Percentiles rank a stretch among this genome's conserved stretches.
Evolutionary conservation across 2,329 filamentous ascomycete species (phyloP).

Genomic region (Grosmannia serpens): DNA sequence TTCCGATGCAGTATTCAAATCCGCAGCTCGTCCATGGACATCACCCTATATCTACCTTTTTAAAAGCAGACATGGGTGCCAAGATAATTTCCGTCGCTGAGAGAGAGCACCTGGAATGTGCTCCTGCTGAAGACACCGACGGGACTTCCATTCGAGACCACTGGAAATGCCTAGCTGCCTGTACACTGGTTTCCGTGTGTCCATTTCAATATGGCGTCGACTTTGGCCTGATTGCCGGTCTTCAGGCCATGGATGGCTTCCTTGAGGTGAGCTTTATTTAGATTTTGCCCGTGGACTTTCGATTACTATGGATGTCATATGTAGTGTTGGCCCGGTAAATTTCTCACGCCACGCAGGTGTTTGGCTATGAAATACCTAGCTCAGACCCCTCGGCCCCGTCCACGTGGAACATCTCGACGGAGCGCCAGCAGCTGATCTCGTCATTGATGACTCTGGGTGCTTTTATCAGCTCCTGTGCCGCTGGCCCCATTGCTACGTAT

Average conservation of each 20-base stretch:
- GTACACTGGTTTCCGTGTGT: constrained; percentile 34
- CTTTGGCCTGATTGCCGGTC: constrained; percentile 37
- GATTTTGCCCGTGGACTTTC: not conserved
- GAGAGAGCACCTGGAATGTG: constrained; percentile 1
- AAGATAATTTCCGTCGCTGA: not conserved
- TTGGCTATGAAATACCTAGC: constrained; percentile 22
- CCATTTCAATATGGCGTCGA: constrained; percentile 41
- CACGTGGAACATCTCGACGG: constrained; percentile 33
- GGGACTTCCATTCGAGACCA: constrained; percentile 16
- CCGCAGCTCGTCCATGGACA: no score
- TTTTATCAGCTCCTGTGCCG: constrained; percentile 30
- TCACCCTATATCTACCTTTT: not conserved
- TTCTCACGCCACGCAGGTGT: constrained; percentile 17
- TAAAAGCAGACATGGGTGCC: not conserved
- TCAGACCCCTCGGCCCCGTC: constrained; percentile 16
- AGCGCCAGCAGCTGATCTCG: constrained; percentile 34
- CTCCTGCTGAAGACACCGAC: constrained; percentile 2
- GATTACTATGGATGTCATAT: not conserved
- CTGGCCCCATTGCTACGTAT: constrained; percentile 25
- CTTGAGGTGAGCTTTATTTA: constrained; percentile 22
- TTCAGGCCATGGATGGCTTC: constrained; percentile 40
- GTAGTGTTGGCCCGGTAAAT: no score
- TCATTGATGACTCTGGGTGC: constrained; percentile 36
- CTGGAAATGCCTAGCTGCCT: constrained; percentile 25
- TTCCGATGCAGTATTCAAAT: no score